Evolutionary conservation across 2,329 filamentous ascomycete species (phyloP).

Genomic region (Madurella fahalii): DNA sequence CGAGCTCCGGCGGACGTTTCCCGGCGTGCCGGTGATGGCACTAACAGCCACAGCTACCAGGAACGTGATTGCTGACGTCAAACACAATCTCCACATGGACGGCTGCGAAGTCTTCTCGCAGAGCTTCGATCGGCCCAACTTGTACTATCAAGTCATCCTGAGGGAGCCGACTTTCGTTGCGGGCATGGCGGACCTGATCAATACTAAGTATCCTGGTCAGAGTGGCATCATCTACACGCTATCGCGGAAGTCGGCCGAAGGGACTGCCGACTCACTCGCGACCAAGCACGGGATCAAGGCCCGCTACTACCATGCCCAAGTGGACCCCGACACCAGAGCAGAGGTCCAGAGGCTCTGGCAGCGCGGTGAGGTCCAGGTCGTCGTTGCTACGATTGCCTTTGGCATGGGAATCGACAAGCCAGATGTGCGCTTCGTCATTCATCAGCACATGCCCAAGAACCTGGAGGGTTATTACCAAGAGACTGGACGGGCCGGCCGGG

Average conservation of each 20-base stretch:
- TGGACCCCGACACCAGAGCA: constrained; percentile 64
- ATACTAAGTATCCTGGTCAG: constrained; percentile 61
- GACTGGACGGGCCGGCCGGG: constrained; percentile 88
- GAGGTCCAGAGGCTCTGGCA: constrained; percentile 81
- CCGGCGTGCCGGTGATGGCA: constrained; percentile 84
- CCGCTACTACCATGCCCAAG: constrained; percentile 79
- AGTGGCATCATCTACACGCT: constrained; percentile 93
- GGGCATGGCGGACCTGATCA: constrained; percentile 64
- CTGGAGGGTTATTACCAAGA: constrained; percentile 98
- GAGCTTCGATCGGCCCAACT: constrained; percentile 95
- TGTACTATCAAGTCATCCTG: constrained; percentile 77
- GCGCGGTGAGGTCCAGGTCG: constrained; percentile 71
- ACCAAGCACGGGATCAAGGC: constrained; percentile 64
- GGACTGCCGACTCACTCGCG: constrained; percentile 65
- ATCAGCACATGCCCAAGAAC: constrained; percentile 88
- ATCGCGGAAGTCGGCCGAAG: constrained; percentile 77
- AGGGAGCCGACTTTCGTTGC: constrained; percentile 60
- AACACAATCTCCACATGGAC: constrained; percentile 81
- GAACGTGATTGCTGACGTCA: constrained; percentile 87
- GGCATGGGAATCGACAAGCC: constrained; percentile 99
- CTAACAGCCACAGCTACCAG: constrained; percentile 92
- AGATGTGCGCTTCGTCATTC: constrained; percentile 93
- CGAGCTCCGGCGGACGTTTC: constrained; percentile 65
- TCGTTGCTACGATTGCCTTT: constrained; percentile 97
- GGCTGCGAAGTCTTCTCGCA: constrained; percentile 77